Percentiles rank a stretch among this genome's conserved stretches.
phyloP scores from a whole-genome alignment of 768 basidiomycete genomes.

The Lentinula detonsa region DNA sequence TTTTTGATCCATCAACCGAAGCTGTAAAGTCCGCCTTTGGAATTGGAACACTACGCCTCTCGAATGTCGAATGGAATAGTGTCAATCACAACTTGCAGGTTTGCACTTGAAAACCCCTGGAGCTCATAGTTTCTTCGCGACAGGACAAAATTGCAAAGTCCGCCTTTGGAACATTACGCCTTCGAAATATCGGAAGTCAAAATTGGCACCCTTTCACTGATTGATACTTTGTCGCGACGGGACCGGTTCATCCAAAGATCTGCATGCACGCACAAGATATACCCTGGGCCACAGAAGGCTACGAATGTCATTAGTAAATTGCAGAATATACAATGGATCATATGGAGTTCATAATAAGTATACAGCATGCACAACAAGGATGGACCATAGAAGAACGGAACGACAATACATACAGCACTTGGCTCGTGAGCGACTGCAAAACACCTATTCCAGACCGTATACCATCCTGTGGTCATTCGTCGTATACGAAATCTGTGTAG shows the following conservation, averaged over 20 bases:
- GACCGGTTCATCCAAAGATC: not conserved
- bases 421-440: no score
- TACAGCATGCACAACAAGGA: not conserved
- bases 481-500: slow-evolving; percentile 1
- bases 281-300: not conserved
- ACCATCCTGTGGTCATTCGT: not conserved
- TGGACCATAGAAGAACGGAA: not conserved
- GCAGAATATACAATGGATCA: not conserved
- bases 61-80: no score
- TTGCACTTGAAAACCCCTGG: no score
- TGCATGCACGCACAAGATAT: not conserved
- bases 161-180: no score
- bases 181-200: no score
- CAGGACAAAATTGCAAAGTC: no score
- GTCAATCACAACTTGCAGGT: no score
- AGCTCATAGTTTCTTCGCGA: no score
- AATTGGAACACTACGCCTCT: no score
- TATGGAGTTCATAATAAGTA: not conserved
- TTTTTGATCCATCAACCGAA: no score
- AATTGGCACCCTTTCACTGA: no score
- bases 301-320: not conserved
- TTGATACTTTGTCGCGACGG: not conserved
- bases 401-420: not conserved
- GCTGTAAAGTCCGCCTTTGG: no score
- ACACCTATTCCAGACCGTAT: not conserved